Conservation (phyloP, 306 rosid genomes). For the Trifolium fragiferum region DNA sequence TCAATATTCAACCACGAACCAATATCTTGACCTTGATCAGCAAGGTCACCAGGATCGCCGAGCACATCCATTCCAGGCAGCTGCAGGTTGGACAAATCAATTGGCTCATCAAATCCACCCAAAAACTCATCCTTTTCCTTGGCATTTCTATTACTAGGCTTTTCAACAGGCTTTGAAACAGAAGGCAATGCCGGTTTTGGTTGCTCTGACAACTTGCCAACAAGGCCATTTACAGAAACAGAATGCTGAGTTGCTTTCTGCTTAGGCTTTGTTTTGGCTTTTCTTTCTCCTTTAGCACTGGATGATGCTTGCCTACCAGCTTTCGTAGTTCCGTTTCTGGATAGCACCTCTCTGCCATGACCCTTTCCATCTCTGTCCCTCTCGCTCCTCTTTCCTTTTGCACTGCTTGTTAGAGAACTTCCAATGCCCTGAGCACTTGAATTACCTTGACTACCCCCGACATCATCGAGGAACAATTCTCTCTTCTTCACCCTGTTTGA, state of each 20-base stretch:
- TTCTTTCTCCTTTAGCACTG: conserved; percentile 84
- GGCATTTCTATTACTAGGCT: conserved; percentile 54
- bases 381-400: conserved; percentile 98
- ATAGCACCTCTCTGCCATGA: conserved; percentile 78
- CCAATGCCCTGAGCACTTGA: conserved; percentile 70
- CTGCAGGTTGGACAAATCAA: conserved; percentile 87
- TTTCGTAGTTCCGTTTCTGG: conserved; percentile 88
- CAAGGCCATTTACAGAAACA: conserved; percentile 90
- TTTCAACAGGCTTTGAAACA: conserved; percentile 64
- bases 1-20: conserved; percentile 98
- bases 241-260: conserved; percentile 93
- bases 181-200: conserved; percentile 72
- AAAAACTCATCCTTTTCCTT: conserved; percentile 69
- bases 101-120: conserved; percentile 77
- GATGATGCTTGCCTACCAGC: conserved; percentile 81
- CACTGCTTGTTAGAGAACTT: conserved; percentile 77
- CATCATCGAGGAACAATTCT: conserved; percentile 92
- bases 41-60: conserved; percentile 79
- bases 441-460: conserved; percentile 63
- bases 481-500: conserved; percentile 94
- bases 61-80: conserved; percentile 94
- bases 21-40: conserved; percentile 86
- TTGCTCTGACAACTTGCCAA: conserved; percentile 86
- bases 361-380: conserved; percentile 99
- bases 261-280: conserved; percentile 93